These are phyloP conservation scores for Fonsecaea monophora DNA, from an alignment of 2,329 filamentous ascomycete genomes.

Conservation along the genomic window DNA sequence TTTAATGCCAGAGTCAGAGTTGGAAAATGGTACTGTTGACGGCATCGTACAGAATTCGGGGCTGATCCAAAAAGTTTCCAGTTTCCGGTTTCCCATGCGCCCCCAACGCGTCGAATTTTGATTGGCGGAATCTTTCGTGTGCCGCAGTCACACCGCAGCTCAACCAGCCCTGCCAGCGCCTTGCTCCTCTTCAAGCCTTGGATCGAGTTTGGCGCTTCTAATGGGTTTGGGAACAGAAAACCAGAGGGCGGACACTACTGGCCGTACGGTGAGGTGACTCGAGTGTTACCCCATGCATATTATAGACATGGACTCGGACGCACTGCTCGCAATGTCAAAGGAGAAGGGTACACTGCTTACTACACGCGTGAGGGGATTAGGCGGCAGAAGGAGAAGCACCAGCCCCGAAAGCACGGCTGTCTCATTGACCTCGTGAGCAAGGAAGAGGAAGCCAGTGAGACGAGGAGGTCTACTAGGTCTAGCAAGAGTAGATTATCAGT, in stretches of 20 bases:
- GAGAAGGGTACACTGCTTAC: too few species aligned
- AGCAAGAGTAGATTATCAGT: neutral
- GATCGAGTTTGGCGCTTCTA: too few species aligned
- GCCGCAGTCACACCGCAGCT: neutral
- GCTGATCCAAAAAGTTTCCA: neutral
- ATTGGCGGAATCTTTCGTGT: neutral
- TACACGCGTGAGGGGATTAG: too few species aligned
- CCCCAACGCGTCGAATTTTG: neutral
- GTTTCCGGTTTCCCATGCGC: neutral
- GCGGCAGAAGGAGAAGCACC: too few species aligned
- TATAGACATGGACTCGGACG: too few species aligned
- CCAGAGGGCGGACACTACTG: too few species aligned
- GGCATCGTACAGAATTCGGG: neutral
- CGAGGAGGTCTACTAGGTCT: neutral
- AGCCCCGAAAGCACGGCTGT: neutral
- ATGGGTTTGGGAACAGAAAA: too few species aligned
- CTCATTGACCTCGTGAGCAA: neutral
- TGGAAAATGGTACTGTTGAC: neutral
- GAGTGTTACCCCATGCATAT: too few species aligned
- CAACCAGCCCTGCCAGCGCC: too few species aligned
- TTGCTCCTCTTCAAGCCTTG: too few species aligned
- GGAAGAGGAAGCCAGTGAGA: neutral
- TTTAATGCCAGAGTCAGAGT: neutral
- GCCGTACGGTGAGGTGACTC: too few species aligned
- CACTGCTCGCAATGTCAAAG: too few species aligned